Evolutionary conservation across 495 filamentous ascomycete species (phyloP), one percentile per base, ranked within the genome.

Genomic region (Staphylotrichum longicolle): DNA sequence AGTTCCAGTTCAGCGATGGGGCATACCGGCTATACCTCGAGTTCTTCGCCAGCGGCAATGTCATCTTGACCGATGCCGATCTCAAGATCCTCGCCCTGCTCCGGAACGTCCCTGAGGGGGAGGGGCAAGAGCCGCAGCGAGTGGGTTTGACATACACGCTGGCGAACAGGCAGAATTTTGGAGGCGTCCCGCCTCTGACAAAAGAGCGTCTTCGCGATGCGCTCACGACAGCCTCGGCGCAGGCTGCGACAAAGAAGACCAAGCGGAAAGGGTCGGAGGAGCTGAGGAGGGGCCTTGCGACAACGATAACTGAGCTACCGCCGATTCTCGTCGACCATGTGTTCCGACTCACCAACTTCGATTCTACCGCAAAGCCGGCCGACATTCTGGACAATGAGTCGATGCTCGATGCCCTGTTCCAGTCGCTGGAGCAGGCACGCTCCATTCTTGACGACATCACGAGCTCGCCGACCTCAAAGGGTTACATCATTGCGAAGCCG

Each of bases 11-110:
- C 73, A 93, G 89, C 68, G 91, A 96, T 78, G 93, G 94, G 20
- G 80, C 83, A 63, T 97, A 93, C 69, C 82, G 87, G 42, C 77
- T 98, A 41, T 96, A 91, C 70, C 77, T 98, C 44, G 94, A 98
- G 74, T 98, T 98, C 76, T 98, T 94, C 74, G 93, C 94, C 4
- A 70, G 79, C 61, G 94, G 94, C 40, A 98, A 98, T 72, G 87
- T 98, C 58, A 88, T 98, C 54, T 78, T 98, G 54, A 95, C 92
- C 3, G 91, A 97, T 69, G 79, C 81, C 44, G 88, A 93, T 12
- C 77, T 90, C 57, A 89, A 84, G 51, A 88, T 96, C 60, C 69
- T 97, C 11, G 84, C 88, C 3, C 75, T 97, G 44, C 78, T 95
- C 67, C 86, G 94, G n/a, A 83, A 86, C 62, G 93, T 98, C 5